phyloP scores from a whole-genome alignment of 2,329 filamentous ascomycete genomes.

The Bipolaris oryzae region DNA sequence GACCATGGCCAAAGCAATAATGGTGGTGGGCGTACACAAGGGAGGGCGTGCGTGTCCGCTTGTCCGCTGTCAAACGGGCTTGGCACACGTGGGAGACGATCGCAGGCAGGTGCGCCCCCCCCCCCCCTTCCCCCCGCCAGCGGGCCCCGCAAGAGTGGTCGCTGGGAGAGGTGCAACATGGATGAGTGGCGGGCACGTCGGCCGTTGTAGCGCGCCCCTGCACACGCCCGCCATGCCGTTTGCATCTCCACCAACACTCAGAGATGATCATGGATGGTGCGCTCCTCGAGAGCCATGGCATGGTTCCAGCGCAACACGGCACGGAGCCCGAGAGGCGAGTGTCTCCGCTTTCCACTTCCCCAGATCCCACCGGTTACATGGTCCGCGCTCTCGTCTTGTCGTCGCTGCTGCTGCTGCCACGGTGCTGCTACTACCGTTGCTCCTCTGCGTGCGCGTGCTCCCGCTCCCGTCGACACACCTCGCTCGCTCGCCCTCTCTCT shows the following conservation, averaged over 20 bases:
- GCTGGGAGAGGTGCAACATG: slow-evolving; percentile 6
- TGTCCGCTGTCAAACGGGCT: slow-evolving; percentile 8
- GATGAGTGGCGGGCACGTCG: background rate
- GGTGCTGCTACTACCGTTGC: background rate
- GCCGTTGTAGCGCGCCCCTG: background rate
- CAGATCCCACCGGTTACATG: slow-evolving; percentile 19
- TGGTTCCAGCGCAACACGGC: slow-evolving; percentile 5
- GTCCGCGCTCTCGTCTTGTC: slow-evolving; percentile 12
- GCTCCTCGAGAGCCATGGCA: background rate
- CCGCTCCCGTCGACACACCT: slow-evolving; percentile 1
- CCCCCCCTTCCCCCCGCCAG: slow-evolving; percentile 9
- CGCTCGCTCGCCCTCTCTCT: background rate
- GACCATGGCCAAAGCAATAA: background rate
- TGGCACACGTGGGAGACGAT: slow-evolving; percentile 22
- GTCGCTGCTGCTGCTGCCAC: background rate
- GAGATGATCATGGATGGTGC: background rate
- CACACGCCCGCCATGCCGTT: slow-evolving; percentile 1
- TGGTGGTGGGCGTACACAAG: background rate
- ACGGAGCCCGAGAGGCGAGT: slow-evolving; percentile 13
- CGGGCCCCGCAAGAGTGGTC: slow-evolving; percentile 10
- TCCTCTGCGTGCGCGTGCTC: background rate
- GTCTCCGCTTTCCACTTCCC: slow-evolving; percentile 21
- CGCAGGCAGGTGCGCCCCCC: slow-evolving; percentile 11
- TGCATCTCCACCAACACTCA: slow-evolving; percentile 3
- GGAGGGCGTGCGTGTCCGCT: background rate